Evolutionary conservation across 1,284 basidiomycete species (phyloP).

Genomic region (Austroboletus niveus): DNA sequence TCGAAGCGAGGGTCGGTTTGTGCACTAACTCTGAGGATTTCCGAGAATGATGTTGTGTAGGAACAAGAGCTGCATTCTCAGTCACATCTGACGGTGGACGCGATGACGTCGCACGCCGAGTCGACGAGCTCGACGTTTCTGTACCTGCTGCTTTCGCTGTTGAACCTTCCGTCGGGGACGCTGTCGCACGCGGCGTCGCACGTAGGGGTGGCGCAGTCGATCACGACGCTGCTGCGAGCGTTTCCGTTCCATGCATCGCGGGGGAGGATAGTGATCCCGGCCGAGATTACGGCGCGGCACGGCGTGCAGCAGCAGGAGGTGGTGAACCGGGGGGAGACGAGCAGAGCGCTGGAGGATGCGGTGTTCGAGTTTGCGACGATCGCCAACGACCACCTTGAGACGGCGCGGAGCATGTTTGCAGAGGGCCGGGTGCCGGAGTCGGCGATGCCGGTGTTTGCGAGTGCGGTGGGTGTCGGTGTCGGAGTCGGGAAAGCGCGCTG

Average conservation of each 20-base stretch:
- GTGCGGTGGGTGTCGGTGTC: constrained; percentile 56
- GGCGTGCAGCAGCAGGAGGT: constrained; percentile 86
- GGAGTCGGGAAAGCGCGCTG: constrained; percentile 9
- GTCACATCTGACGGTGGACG: constrained; percentile 69
- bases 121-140: constrained; percentile 79
- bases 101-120: constrained; percentile 70
- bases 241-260: constrained; percentile 75
- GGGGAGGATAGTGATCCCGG: constrained; percentile 78
- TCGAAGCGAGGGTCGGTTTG: constrained; percentile 76
- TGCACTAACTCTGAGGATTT: constrained; percentile 1
- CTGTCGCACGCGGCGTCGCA: constrained; percentile 81
- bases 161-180: constrained; percentile 60
- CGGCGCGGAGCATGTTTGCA: constrained; percentile 76
- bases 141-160: constrained; percentile 75
- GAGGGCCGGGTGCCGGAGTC: constrained; percentile 59
- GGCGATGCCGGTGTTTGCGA: constrained; percentile 78
- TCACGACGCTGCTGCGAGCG: constrained; percentile 72
- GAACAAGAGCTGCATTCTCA: constrained; percentile 71
- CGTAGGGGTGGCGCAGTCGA: constrained; percentile 69
- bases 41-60: constrained; percentile 39
- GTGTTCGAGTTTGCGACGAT: constrained; percentile 88
- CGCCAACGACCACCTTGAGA: constrained; percentile 89
- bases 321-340: constrained; percentile 66
- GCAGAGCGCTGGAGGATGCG: constrained; percentile 67
- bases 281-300: constrained; percentile 80